Base-by-base conservation (phyloP, 169 alveolate genomes). In the Eimeria praecox region DNA sequence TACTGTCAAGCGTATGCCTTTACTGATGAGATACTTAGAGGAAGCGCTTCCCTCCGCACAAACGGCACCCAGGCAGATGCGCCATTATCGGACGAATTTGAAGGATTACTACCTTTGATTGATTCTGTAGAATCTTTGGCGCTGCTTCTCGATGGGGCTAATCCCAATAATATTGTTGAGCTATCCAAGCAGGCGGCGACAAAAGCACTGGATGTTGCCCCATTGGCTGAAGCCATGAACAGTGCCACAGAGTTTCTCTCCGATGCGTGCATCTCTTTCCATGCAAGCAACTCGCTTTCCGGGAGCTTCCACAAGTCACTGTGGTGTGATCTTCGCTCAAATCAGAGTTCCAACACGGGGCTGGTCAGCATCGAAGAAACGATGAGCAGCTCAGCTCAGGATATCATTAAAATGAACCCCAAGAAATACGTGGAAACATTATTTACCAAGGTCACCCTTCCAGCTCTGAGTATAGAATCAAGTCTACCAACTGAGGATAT, bases 231-330 rank as follows among this genome's bases (percentile, higher is more conserved):
- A 12, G 40, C 38, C 0, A 87, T 87, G 93, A 27, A 22, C 1
- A 38, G 35, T 18, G 66, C 82, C 59, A 87, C 64, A 12, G 42
- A 62, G 22, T 56, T 16, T 35, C 64, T 87, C 20, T 24, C 56
- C 27, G 42, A 18, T 62, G 78, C 93, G 3, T 87, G 93, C 9
- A 35, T 42, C 14, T 69, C 93, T 20, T 62, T 87, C 35, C 42
- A n/a, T n/a, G 82, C 93, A 62, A 87, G 20, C 14, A 87, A 40
- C 46, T 59, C 83, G 27, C 93, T 87, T 59, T 62, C 93, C 27
- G 93, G 93, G 30, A 22, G 83, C 46, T 87, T 40, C 44, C 93
- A 87, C 82, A 87, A 87, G 42, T 87, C 93, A 20, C 38, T 87
- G n/a, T 87, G 82, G 82, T 87, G 93, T 38, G 93, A 87, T 27